Percentiles rank a stretch among this genome's conserved stretches.
These are phyloP conservation scores for Trifolium pratense DNA, from an alignment of 306 rosid species.

Conservation along the genomic window DNA sequence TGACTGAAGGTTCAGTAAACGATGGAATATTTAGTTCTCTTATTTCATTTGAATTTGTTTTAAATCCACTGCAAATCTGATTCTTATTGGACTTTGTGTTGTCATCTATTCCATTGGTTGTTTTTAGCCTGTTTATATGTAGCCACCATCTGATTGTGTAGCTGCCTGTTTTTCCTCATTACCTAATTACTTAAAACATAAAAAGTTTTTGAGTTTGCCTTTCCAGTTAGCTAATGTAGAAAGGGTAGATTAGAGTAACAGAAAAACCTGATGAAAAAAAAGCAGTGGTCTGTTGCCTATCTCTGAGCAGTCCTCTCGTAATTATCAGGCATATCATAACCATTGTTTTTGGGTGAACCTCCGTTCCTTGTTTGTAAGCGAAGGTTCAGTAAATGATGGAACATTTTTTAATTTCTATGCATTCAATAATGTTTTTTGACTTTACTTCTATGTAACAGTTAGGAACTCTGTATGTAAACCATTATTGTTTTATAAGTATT, in stretches of 20 bases:
- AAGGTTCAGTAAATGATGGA: constrained; percentile 49
- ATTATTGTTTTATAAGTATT: no score
- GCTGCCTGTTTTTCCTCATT: no score
- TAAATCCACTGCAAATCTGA: background rate
- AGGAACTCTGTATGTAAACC: no score
- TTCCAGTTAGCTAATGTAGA: background rate
- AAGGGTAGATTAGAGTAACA: no score
- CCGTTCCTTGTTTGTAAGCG: background rate
- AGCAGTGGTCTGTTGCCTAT: constrained; percentile 45
- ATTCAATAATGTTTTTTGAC: background rate
- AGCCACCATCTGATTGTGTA: no score
- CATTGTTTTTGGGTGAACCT: constrained; percentile 52
- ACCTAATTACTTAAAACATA: no score
- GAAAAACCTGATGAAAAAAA: constrained; percentile 39
- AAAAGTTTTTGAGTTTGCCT: background rate
- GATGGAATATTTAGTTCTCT: background rate
- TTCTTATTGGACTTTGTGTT: background rate
- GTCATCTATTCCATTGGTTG: background rate
- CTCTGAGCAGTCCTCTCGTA: constrained; percentile 38
- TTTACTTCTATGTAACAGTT: no score
- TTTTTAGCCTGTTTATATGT: no score
- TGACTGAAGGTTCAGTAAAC: constrained; percentile 39
- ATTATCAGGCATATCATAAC: constrained; percentile 41
- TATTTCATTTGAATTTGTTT: background rate
- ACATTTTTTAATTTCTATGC: constrained; percentile 22